Evolutionary conservation across 805 yeast genomes (phyloP), one percentile per base, ranked within the genome.

Genomic region (Schizosaccharomyces osmophilus): DNA sequence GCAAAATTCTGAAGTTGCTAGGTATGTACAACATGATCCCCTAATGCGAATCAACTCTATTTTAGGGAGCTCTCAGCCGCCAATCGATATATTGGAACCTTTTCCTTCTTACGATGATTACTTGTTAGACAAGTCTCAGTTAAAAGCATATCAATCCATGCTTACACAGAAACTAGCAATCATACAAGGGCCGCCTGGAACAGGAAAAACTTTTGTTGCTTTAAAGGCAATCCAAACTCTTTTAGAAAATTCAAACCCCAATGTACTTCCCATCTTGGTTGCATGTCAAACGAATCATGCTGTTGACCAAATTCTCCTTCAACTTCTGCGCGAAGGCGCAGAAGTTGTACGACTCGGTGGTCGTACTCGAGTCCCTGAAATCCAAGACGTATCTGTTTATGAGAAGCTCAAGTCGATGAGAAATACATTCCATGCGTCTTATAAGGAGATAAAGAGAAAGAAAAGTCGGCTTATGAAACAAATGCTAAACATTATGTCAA

Each of bases 161-260:
- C 36, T 51, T 11, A 24, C 57, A 5, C n/a, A 29, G 4, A 51
- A 29, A 51, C 36, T 51, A 9, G n/a, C 57, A 8, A 75, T 93
- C 64, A 77, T 93, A 61, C 93, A 93, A 70, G 98, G 98, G 5
- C 98, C 98, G 5, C 98, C 98, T 26, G 98, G 98, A 68, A 93
- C 98, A 0, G 97, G 98, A 70, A 90, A 90, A 72, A 90, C 97
- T 0, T 76, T 90, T 63, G 78, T 90, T 69, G 97, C 98, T 22
- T 13, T 51, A 2, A 89, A 90, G 70, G 97, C 97, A 0, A 96
- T 89, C 55, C 97, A 97, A 5, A 97, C 97, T 55, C 93, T 97
- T 4, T 87, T 93, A 69, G 97, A 97, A 62, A 96, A 97, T 51
- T 17, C 57, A 19, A 17, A 51, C 36, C 6, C 36, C 8, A 22